Conservation (phyloP, 2,329 filamentous ascomycete species). For the Chalaropsis thielavioides region DNA sequence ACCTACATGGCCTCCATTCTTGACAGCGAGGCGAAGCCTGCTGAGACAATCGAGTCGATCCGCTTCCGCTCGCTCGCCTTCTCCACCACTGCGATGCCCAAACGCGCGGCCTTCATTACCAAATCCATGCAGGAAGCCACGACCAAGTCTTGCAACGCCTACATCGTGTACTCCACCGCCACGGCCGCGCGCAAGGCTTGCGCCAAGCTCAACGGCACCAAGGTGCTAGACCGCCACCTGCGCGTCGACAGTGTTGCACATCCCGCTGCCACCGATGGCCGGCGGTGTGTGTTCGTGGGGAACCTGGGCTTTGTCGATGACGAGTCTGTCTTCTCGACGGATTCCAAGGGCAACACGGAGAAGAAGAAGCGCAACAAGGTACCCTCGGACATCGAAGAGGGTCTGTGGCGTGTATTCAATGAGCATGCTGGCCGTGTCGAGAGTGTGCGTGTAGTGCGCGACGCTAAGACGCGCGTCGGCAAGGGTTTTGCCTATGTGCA, state of each 20-base stretch:
- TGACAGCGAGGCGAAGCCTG: constrained; percentile 33
- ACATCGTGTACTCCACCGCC: constrained; percentile 70
- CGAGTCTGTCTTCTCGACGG: constrained; percentile 55
- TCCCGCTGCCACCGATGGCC: constrained; percentile 66
- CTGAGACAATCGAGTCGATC: constrained; percentile 72
- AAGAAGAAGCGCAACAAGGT: constrained; percentile 60
- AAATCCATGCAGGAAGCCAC: constrained; percentile 83
- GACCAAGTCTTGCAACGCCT: constrained; percentile 85
- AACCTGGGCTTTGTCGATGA: constrained; percentile 95
- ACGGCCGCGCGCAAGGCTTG: constrained; percentile 64
- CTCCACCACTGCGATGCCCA: constrained; percentile 60
- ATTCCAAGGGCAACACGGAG: constrained; percentile 49
- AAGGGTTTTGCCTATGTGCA: constrained; percentile 98
- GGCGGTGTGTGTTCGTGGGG: constrained; percentile 87
- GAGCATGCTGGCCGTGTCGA: constrained; percentile 68
- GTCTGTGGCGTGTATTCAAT: constrained; percentile 69
- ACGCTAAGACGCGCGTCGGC: constrained; percentile 78
- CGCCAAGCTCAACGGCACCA: constrained; percentile 64
- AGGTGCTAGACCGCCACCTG: constrained; percentile 74
- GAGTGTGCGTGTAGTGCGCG: constrained; percentile 81
- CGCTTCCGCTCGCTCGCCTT: constrained; percentile 92
- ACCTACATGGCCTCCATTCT: constrained; percentile 68
- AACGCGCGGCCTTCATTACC: constrained; percentile 86
- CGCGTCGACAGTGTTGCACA: constrained; percentile 85
- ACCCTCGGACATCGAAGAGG: constrained; percentile 81